A percentile compares a stretch with the other conserved stretches of the same genome.
These are phyloP conservation scores for Alternaria ventricosa DNA, from an alignment of 2,329 filamentous ascomycete species.

Conservation along the genomic window DNA sequence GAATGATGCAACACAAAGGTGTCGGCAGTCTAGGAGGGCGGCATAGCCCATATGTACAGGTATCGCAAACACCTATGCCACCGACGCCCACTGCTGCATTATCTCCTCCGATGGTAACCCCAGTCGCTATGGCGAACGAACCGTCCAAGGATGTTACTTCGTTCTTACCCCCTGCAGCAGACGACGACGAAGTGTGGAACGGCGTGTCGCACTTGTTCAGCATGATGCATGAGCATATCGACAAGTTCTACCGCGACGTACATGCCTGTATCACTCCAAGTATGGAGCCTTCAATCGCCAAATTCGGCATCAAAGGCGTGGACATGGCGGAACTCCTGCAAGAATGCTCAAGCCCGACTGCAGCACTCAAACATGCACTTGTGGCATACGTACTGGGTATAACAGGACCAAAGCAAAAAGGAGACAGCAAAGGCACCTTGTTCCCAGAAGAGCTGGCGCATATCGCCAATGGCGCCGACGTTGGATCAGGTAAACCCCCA, in stretches of 20 bases:
- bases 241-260: constrained; percentile 44
- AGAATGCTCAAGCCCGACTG: constrained; percentile 30
- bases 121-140: constrained; percentile 8
- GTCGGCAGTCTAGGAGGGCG: constrained; percentile 14
- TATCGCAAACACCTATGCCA: constrained; percentile 32
- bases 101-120: background rate
- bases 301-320: constrained; percentile 30
- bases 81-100: background rate
- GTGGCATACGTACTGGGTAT: constrained; percentile 32
- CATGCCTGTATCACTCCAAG: constrained; percentile 43
- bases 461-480: background rate
- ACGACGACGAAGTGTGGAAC: constrained; percentile 28
- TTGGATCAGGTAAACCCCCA: constrained; percentile 3
- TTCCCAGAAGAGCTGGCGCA: constrained; percentile 35
- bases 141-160: constrained; percentile 22
- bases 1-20: constrained; percentile 30
- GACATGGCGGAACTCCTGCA: constrained; percentile 37
- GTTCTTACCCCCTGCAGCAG: constrained; percentile 33
- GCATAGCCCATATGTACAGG: constrained; percentile 34
- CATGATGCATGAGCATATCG: constrained; percentile 37
- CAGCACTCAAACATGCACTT: constrained; percentile 42
- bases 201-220: constrained; percentile 33
- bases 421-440: constrained; percentile 16
- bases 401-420: constrained; percentile 22
- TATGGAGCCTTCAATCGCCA: constrained; percentile 37